Evolutionary conservation across 1,284 basidiomycete species (phyloP).

Genomic region (Flammula alnicola): DNA sequence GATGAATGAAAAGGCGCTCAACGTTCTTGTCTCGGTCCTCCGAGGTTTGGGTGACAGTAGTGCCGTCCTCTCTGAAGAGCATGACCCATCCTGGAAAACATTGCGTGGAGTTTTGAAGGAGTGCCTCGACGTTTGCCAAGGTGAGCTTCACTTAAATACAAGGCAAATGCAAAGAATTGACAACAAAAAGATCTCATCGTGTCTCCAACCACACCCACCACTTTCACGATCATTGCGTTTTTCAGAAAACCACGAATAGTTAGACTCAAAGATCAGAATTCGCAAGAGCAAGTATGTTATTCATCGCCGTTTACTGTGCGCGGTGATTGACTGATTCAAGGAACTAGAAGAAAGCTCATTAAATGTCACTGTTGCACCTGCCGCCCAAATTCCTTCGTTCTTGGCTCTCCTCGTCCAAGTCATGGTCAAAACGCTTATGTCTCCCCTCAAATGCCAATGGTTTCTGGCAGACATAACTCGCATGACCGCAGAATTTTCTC

Average conservation of each 20-base stretch:
- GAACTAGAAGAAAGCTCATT: constrained; percentile 30
- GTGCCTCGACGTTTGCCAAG: constrained; percentile 46
- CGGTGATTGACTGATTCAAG: constrained; percentile 20
- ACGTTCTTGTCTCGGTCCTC: constrained; percentile 33
- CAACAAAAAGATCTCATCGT: constrained; percentile 39
- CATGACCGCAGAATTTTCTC: constrained; percentile 42
- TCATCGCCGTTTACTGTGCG: neutral
- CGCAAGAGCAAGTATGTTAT: constrained; percentile 26
- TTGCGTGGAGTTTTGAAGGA: constrained; percentile 50
- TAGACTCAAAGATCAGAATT: constrained; percentile 21
- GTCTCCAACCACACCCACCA: constrained; percentile 33
- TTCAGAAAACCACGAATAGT: constrained; percentile 37
- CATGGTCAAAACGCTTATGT: constrained; percentile 44
- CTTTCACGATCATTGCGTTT: constrained; percentile 40
- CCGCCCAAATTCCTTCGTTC: constrained; percentile 48
- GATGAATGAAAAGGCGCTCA: constrained; percentile 34
- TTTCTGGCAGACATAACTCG: constrained; percentile 53
- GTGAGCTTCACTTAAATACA: constrained; percentile 34
- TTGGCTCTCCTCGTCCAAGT: constrained; percentile 49
- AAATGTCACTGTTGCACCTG: constrained; percentile 41
- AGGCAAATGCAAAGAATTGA: neutral
- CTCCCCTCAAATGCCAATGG: constrained; percentile 46
- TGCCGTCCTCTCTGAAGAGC: constrained; percentile 32
- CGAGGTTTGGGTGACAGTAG: constrained; percentile 42
- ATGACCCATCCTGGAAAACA: constrained; percentile 46